A percentile compares a stretch with the other conserved stretches of the same genome.
These are phyloP conservation scores for Ammopiptanthus mongolicus DNA, from an alignment of 306 rosid genomes.

Conservation along the genomic window DNA sequence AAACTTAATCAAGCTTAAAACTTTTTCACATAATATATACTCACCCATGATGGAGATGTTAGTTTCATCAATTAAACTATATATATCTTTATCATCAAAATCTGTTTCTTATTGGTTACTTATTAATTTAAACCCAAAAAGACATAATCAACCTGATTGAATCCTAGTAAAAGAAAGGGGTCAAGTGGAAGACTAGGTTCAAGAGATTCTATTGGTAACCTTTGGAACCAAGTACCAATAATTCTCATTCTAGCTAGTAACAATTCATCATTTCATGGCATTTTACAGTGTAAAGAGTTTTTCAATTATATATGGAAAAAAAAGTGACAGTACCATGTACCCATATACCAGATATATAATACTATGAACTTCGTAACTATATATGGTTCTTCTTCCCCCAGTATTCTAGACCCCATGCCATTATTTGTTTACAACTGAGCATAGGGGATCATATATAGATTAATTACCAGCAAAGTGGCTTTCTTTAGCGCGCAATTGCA, in stretches of 20 bases:
- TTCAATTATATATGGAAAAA: too few relatives aligned
- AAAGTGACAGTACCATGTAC: background rate
- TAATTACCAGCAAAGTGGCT: background rate
- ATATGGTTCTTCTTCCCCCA: background rate
- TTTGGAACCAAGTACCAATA: background rate
- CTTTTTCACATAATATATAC: background rate
- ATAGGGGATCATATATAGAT: background rate
- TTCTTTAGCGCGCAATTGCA: background rate
- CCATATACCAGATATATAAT: too few relatives aligned
- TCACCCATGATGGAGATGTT: background rate
- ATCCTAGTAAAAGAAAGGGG: background rate
- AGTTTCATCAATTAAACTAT: background rate
- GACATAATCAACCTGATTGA: background rate
- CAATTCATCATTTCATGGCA: background rate
- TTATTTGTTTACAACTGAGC: background rate
- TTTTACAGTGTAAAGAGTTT: background rate
- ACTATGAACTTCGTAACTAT: background rate
- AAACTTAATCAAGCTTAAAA: background rate
- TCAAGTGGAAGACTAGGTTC: background rate
- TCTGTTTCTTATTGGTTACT: background rate
- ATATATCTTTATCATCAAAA: background rate
- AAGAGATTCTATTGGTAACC: background rate
- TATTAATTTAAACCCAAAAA: background rate
- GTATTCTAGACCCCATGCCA: background rate
- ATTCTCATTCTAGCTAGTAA: background rate